Conservation (phyloP, 2,329 filamentous ascomycete species). For the Aspergillus aculeatinus region DNA sequence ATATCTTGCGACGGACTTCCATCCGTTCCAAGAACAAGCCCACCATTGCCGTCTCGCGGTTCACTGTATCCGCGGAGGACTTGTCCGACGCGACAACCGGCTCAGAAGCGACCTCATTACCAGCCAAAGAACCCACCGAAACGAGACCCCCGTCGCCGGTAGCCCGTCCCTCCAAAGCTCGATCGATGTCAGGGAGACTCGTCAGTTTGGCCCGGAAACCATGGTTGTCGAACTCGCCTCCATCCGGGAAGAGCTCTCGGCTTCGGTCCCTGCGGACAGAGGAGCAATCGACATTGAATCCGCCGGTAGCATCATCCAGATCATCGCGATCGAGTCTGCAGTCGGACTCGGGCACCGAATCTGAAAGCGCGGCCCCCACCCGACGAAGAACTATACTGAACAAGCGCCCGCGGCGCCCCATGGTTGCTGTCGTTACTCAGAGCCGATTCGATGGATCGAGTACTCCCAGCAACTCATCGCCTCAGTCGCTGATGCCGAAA, state of each 20-base stretch:
- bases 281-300: slow-evolving; percentile 27
- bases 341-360: slow-evolving; percentile 20
- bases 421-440: slow-evolving; percentile 40
- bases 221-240: slow-evolving; percentile 46
- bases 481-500: slow-evolving; percentile 41
- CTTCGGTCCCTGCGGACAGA: slow-evolving; percentile 26
- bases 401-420: slow-evolving; percentile 41
- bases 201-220: slow-evolving; percentile 53
- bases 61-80: slow-evolving; percentile 41
- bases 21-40: slow-evolving; percentile 36
- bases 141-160: slow-evolving; percentile 32
- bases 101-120: slow-evolving; percentile 20
- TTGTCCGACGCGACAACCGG: slow-evolving; percentile 25
- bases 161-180: slow-evolving; percentile 42
- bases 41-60: slow-evolving; percentile 33
- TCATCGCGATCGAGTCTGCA: slow-evolving; percentile 20
- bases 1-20: slow-evolving; percentile 44
- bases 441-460: slow-evolving; percentile 34
- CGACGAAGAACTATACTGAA: slow-evolving; percentile 35
- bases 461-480: slow-evolving; percentile 40
- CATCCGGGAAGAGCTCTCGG: slow-evolving; percentile 35
- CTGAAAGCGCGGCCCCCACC: slow-evolving; percentile 20
- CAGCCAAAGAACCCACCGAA: slow-evolving; percentile 23
- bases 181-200: slow-evolving; percentile 52
- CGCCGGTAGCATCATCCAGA: slow-evolving; percentile 19